phyloP scores from a whole-genome alignment of 345 rosid genomes.

The Pistacia integerrima region DNA sequence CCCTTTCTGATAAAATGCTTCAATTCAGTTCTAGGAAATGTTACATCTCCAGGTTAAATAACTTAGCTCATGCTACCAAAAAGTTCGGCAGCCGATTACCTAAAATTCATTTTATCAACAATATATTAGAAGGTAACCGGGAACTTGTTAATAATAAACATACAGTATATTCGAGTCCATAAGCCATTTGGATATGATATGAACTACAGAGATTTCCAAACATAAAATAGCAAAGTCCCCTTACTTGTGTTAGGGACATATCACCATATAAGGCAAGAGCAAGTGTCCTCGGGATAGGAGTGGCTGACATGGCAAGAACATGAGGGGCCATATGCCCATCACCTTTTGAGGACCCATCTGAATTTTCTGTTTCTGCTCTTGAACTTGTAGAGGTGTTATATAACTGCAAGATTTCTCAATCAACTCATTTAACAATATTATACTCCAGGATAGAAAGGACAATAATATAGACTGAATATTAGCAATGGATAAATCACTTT shows the following conservation, averaged over 20 bases:
- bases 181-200: not conserved
- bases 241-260: conserved; percentile 86
- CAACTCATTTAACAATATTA: conserved; percentile 7
- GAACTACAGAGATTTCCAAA: conserved; percentile 15
- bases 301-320: conserved; percentile 94
- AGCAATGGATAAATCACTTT: conserved; percentile 8
- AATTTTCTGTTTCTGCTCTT: conserved; percentile 32
- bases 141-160: not conserved
- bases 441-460: conserved; percentile 16
- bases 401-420: conserved; percentile 55
- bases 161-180: not conserved
- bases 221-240: conserved; percentile 16
- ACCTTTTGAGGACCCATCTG: conserved; percentile 44
- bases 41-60: not conserved
- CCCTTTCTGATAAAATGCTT: not conserved
- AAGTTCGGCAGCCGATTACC: not conserved
- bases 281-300: conserved; percentile 95
- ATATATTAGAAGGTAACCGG: not conserved
- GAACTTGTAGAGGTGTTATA: conserved; percentile 52
- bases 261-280: conserved; percentile 95
- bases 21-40: not conserved
- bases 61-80: not conserved
- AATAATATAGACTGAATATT: not conserved
- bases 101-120: not conserved
- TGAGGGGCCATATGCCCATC: conserved; percentile 88